Base-by-base conservation (phyloP, 2,329 filamentous ascomycete species). In the Cladosporium sp. region DNA sequence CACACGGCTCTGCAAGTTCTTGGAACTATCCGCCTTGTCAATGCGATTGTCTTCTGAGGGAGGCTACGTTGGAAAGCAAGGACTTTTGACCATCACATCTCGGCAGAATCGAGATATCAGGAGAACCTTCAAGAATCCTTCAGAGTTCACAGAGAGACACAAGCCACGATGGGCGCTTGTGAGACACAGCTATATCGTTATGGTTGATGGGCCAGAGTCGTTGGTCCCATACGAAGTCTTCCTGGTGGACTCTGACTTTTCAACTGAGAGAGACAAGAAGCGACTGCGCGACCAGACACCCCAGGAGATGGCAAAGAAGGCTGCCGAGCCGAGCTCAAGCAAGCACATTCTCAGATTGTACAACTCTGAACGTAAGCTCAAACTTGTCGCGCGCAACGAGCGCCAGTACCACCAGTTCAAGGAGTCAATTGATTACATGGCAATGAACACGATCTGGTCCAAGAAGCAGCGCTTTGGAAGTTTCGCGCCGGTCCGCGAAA, bases 171-270 rank as follows among this genome's bases (percentile, higher is more conserved):
- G 95, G 95, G 99, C 99, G 76, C 83, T 98, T 23, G 93, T 99
- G n/a, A 86, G 95, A 60, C 93, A 98, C 78, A 98, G 93, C 80
- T 99, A 99, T 74, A 89, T 99, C 66, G 94, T 97, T 53, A 97
- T 94, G 71, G 93, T 98, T n/a, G 94, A 98, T 76, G 97, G 95
- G 0, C 95, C 95, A 0, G 94, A 98, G 76, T 96, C 96, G 72
- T 96, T 98, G 91, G 94, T 97, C 73, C 96, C 98, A 36, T 97
- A 97, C 76, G 96, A 99, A 79, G 95, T 99, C 25, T 98, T 97
- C 77, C 84, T 99, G n/a, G 91, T 98, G 28, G 95, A 99, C 75
- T 85, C 91, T 1, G 89, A 91, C 72, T 99, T 99, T 79, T 84
- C 86, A 61, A 88, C 97, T 58, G 88, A 93, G 68, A 88, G 91